Conservation (phyloP, 352 stramenopile genomes). For the Globisporangium spinosum region DNA sequence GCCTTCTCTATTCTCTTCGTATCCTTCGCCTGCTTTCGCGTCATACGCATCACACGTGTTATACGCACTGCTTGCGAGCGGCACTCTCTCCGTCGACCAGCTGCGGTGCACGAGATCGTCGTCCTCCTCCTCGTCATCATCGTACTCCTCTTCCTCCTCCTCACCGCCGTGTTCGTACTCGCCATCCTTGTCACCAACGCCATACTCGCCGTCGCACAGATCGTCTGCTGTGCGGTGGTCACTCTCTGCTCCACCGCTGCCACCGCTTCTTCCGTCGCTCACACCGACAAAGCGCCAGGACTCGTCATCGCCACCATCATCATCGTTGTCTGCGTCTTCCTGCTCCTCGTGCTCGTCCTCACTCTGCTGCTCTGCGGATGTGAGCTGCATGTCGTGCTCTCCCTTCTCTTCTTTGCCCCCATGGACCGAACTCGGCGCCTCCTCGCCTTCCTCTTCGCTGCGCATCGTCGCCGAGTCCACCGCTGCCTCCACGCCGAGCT, state of each 20-base stretch:
- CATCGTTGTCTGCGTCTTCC: background rate
- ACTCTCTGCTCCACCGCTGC: background rate
- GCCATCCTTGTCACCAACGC: background rate
- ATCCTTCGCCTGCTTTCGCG: background rate
- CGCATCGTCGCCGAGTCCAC: no score
- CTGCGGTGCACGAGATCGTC: conserved; percentile 13
- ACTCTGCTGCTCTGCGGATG: background rate
- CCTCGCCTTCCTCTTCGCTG: no score
- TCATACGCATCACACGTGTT: background rate
- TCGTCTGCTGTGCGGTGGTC: background rate
- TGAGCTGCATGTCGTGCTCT: background rate
- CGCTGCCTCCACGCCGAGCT: no score
- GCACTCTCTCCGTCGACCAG: conserved; percentile 12
- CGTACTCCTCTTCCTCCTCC: background rate
- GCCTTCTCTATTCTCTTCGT: background rate
- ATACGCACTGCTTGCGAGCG: background rate
- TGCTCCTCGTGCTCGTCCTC: background rate
- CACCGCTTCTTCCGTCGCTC: background rate
- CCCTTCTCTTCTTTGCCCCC: background rate
- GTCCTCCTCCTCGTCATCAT: conserved; percentile 11
- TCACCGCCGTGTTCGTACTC: background rate
- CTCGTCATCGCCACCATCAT: background rate
- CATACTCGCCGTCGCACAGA: background rate
- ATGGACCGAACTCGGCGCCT: background rate
- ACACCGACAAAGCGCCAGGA: conserved; percentile 1